These are phyloP conservation scores for Prunus persica DNA, from an alignment of 306 rosid species.

Conservation along the genomic window Prunus_persica_NCBIv2 NC_034012.1:8490001-8490500, in stretches of 20 bases:
- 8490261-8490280: constrained; percentile 74
- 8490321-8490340: background rate
- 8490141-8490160: background rate
- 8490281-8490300: constrained; percentile 79
- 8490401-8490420: background rate
- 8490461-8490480: constrained; percentile 1
- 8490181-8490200: background rate
- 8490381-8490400: background rate
- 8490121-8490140: background rate
- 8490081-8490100: background rate
- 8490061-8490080: background rate
- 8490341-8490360: background rate
- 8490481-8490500: background rate
- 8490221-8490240: constrained; percentile 18
- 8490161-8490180: background rate
- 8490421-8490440: background rate
- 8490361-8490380: background rate
- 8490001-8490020: constrained; percentile 62
- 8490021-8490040: background rate
- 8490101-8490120: background rate
- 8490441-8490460: background rate
- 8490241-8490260: constrained; percentile 87
- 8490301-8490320: constrained; percentile 54
- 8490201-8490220: background rate
- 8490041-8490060: background rate